Evolutionary conservation across 2,329 filamentous ascomycete species (phyloP).

Genomic region (Alternaria conjuncta): DNA sequence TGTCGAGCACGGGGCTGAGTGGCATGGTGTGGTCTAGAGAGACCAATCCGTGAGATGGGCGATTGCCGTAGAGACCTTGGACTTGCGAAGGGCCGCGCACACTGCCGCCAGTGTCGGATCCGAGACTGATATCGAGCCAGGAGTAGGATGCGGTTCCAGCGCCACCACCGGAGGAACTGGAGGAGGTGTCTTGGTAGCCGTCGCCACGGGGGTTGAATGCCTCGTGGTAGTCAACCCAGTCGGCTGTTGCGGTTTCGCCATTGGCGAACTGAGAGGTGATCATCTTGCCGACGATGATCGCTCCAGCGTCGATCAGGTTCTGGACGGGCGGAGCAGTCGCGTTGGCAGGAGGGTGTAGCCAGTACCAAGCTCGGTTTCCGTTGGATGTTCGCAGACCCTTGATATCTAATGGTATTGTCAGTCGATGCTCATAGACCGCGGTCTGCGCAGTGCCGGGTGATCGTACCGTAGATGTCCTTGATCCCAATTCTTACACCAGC

Average conservation of each 20-base stretch:
- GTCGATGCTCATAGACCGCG: no score
- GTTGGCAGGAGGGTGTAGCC: conserved; percentile 57
- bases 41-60: conserved; percentile 57
- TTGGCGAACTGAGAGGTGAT: conserved; percentile 56
- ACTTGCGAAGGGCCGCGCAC: conserved; percentile 57
- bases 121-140: conserved; percentile 60
- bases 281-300: conserved; percentile 57
- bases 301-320: conserved; percentile 65
- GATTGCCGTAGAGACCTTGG: conserved; percentile 59
- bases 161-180: conserved; percentile 56
- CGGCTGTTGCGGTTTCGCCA: conserved; percentile 56
- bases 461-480: conserved; percentile 64
- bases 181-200: conserved; percentile 55
- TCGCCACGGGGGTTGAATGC: conserved; percentile 55
- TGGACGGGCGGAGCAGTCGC: conserved; percentile 60
- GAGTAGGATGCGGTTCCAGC: conserved; percentile 54
- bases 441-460: no score
- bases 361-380: conserved; percentile 65
- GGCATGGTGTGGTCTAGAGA: conserved; percentile 58
- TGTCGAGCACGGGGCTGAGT: conserved; percentile 56
- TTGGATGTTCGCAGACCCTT: conserved; percentile 63
- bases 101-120: conserved; percentile 59
- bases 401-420: conserved; percentile 61
- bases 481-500: conserved; percentile 68
- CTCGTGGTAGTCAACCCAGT: conserved; percentile 57